Base-by-base conservation (phyloP, 1,284 basidiomycete genomes). In the Ceratobasidium sp. region DNA sequence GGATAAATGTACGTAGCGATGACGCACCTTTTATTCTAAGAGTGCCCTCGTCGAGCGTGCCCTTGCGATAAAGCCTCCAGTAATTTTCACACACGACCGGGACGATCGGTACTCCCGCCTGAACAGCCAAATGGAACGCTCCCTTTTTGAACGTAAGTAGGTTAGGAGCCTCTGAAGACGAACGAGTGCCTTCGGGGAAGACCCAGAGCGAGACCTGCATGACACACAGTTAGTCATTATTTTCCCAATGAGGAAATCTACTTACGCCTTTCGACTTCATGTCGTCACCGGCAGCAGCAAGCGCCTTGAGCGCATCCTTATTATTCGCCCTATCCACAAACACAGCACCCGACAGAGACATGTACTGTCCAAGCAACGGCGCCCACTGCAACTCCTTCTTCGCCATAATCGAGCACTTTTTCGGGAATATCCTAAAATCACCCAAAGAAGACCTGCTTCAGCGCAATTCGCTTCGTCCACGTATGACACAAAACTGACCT, bases 81-180 rank as follows among this genome's bases (percentile, higher is more conserved):
- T 98, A 98, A 82, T 98, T 98, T 82, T 99, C 96, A 76, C 91
- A 91, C 0, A 99, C 91, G 67, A 99, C 88, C 9, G 97, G 96
- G 18, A 95, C 87, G 77, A 99, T 91, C 6, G 96, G 95, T 54
- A 97, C 86, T 26, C 91, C 91, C 7, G 91, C 91, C 82, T 98
- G 91, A 16, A 98, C 86, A 14, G 98, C 97, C 44, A 98, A 87
- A 80, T 99, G 95, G 86, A 99, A 99, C 0, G 96, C 96, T 47
- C 98, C 98, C 83, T 98, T 99, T 85, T 99, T 99, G 84, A 99
- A 93, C 0, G 95, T 92, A 1, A 95, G 85, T 79, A 98, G 82
- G 41, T 87, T 85, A 8, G 90, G 86, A 54, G 86, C 83, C 75
- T 89, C 84, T n/a, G 86, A 85, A 72, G 87, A 86, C 28, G 92